Conservation (phyloP, 225 moss, liverwort and hornwort species). For the Thuidium tamariscinum region DNA sequence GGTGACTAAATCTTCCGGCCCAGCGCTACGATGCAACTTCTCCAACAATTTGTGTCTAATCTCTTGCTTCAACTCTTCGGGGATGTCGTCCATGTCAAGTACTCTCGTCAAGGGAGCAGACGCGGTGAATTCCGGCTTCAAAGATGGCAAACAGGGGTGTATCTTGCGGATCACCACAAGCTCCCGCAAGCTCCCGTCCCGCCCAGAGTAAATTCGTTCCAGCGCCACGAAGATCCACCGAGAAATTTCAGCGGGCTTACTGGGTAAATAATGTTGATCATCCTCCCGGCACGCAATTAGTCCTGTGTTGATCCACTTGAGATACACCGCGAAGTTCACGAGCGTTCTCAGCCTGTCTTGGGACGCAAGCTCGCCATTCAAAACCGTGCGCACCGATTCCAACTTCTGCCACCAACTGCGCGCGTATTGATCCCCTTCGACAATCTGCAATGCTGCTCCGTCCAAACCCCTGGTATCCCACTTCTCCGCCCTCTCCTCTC, state of each 20-base stretch:
- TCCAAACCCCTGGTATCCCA: slow-evolving; percentile 65
- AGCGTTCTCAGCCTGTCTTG: slow-evolving; percentile 48
- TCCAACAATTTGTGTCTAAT: slow-evolving; percentile 60
- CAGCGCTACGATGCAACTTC: slow-evolving; percentile 66
- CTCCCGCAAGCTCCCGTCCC: slow-evolving; percentile 31
- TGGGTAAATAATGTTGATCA: slow-evolving; percentile 53
- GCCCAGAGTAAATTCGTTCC: slow-evolving; percentile 29
- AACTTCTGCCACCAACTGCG: slow-evolving; percentile 82
- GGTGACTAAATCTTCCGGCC: slow-evolving; percentile 70
- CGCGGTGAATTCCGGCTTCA: slow-evolving; percentile 60
- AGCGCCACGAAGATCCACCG: slow-evolving; percentile 54
- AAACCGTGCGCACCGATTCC: slow-evolving; percentile 42
- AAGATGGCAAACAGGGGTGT: slow-evolving; percentile 66
- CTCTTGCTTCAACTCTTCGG: slow-evolving; percentile 59
- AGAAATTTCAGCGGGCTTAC: slow-evolving; percentile 63
- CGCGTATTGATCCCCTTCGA: slow-evolving; percentile 51
- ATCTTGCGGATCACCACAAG: slow-evolving; percentile 62
- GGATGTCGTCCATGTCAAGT: slow-evolving; percentile 63
- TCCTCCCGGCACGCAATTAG: slow-evolving; percentile 66
- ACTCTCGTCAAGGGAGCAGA: slow-evolving; percentile 60
- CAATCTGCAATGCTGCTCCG: slow-evolving; percentile 54
- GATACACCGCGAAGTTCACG: slow-evolving; percentile 51
- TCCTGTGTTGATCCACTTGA: slow-evolving; percentile 90
- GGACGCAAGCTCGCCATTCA: slow-evolving; percentile 30
- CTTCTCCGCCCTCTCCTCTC: slow-evolving; percentile 14